A percentile compares a stretch with the other conserved stretches of the same genome.
Conservation (phyloP, 2,329 filamentous ascomycete genomes). For the Cytospora mali region DNA sequence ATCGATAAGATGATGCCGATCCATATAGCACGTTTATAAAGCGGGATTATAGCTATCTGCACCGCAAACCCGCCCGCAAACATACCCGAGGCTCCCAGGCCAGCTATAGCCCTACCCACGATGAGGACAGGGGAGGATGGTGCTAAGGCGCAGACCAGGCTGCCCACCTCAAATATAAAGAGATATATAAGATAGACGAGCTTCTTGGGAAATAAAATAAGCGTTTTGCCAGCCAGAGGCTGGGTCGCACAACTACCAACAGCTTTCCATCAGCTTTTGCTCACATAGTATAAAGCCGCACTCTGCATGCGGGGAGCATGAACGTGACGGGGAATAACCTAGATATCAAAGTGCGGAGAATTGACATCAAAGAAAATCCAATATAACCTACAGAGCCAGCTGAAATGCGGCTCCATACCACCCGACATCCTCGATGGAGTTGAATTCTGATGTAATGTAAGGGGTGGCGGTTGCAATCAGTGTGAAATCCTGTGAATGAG, state of each 20-base stretch:
- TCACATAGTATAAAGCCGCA: too few species aligned
- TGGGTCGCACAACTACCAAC: slow-evolving; percentile 42
- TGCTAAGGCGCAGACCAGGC: slow-evolving; percentile 41
- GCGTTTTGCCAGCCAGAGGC: slow-evolving; percentile 44
- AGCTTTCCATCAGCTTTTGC: neutral
- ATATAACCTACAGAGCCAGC: slow-evolving; percentile 1
- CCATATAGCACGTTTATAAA: slow-evolving; percentile 28
- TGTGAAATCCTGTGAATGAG: neutral
- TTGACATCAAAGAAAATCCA: too few species aligned
- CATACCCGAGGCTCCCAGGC: slow-evolving; percentile 43
- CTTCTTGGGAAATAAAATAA: slow-evolving; percentile 42
- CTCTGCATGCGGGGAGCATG: neutral
- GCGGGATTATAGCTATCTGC: slow-evolving; percentile 9
- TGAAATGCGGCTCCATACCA: slow-evolving; percentile 37
- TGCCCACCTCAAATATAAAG: slow-evolving; percentile 30
- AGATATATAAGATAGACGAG: slow-evolving; percentile 37
- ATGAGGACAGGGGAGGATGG: slow-evolving; percentile 45
- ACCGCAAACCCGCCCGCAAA: slow-evolving; percentile 26
- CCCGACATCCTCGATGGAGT: slow-evolving; percentile 37
- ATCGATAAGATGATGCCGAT: slow-evolving; percentile 21
- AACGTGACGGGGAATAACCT: neutral
- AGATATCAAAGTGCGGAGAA: too few species aligned
- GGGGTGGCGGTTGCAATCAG: slow-evolving; percentile 30
- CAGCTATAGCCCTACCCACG: slow-evolving; percentile 45
- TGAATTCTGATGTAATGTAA: slow-evolving; percentile 37